A percentile compares a stretch with the other conserved stretches of the same genome.
These are phyloP conservation scores for Ceratocystis diversiconidia DNA, from an alignment of 2,329 filamentous ascomycete genomes.

Conservation along the genomic window DNA sequence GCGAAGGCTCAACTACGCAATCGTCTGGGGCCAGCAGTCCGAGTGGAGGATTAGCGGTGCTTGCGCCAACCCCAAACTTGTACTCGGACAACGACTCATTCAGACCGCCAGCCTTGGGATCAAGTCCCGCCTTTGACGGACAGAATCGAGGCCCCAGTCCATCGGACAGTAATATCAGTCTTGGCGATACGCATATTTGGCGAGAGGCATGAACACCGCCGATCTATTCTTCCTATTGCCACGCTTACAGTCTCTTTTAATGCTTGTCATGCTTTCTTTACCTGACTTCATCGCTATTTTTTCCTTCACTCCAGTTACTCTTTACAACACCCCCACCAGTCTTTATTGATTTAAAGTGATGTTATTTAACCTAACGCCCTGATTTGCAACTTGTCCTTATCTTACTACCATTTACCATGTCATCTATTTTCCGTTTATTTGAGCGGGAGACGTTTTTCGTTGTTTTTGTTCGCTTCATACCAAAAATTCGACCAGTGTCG, in stretches of 20 bases:
- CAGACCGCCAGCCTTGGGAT: background rate
- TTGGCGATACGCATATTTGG: conserved; percentile 39
- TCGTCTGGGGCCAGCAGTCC: conserved; percentile 9
- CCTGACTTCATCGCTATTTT: too few relatives aligned
- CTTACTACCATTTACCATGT: too few relatives aligned
- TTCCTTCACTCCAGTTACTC: too few relatives aligned
- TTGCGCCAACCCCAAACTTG: background rate
- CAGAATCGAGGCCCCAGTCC: conserved; percentile 24
- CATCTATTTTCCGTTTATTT: too few relatives aligned
- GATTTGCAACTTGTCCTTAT: too few relatives aligned
- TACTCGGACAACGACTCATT: conserved; percentile 2
- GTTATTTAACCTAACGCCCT: too few relatives aligned
- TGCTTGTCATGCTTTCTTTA: background rate
- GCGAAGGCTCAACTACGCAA: background rate
- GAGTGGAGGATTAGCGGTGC: background rate
- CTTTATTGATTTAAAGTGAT: too few relatives aligned
- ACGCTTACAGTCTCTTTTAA: background rate
- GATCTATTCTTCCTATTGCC: background rate
- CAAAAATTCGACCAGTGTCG: too few relatives aligned
- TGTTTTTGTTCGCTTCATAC: too few relatives aligned
- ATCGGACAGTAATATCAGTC: conserved; percentile 31
- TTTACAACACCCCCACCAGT: too few relatives aligned
- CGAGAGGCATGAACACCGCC: conserved; percentile 23
- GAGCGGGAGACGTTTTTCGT: too few relatives aligned
- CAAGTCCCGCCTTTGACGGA: background rate